phyloP scores from a whole-genome alignment of 2,329 filamentous ascomycete genomes.

The Dactylellina parvicollis region DNA sequence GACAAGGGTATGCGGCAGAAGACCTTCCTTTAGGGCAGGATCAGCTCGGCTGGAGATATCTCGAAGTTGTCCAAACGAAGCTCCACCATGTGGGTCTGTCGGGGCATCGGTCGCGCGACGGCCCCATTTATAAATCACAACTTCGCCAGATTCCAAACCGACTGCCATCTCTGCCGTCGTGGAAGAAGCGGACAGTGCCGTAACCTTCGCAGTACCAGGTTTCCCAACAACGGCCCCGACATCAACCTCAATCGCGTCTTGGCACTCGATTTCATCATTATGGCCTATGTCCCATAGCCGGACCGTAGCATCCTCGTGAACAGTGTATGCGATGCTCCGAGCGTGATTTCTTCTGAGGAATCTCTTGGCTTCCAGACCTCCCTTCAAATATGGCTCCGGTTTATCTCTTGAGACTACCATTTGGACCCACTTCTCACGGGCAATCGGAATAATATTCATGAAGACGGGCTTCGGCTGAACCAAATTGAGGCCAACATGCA shows the following conservation, averaged over 20 bases:
- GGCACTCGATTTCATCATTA: conserved; percentile 91
- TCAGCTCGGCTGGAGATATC: conserved; percentile 56
- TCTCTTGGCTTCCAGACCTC: conserved; percentile 77
- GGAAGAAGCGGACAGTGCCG: conserved; percentile 63
- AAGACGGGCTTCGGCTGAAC: conserved; percentile 88
- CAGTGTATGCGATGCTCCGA: conserved; percentile 79
- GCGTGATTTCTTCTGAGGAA: conserved; percentile 80
- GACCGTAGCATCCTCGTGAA: conserved; percentile 91
- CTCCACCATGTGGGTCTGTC: conserved; percentile 7
- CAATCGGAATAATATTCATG: conserved; percentile 76
- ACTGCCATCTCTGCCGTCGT: conserved; percentile 84
- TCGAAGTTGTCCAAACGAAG: conserved; percentile 35
- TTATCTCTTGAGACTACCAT: conserved; percentile 84
- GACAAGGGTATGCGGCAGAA: conserved; percentile 82
- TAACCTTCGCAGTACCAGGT: conserved; percentile 76
- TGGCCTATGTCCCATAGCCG: conserved; percentile 92
- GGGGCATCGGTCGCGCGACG: conserved; percentile 13
- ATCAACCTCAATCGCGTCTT: conserved; percentile 82
- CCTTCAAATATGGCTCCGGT: conserved; percentile 77
- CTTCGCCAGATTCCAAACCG: conserved; percentile 83
- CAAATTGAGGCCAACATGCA: conserved; percentile 86
- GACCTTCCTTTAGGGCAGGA: conserved; percentile 76
- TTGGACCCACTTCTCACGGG: conserved; percentile 84
- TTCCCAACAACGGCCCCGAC: conserved; percentile 82
- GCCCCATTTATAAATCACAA: conserved; percentile 89